phyloP scores from a whole-genome alignment of 768 basidiomycete species.

The Mycena metata region DNA sequence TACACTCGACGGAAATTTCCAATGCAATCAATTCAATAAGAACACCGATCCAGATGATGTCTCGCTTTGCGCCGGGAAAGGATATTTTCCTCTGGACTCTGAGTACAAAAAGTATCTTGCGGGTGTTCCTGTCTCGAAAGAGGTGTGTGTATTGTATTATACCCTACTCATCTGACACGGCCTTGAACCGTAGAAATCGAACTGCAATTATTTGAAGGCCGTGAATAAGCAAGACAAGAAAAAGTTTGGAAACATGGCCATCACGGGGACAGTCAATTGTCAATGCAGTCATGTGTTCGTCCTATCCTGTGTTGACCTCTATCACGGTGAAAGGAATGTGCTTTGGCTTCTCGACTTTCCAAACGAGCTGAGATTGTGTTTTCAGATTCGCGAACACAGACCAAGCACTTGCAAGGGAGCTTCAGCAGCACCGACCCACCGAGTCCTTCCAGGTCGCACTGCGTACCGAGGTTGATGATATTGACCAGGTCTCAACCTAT shows the following conservation, averaged over 20 bases:
- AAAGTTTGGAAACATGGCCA: slow-evolving; percentile 41
- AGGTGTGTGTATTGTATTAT: not conserved
- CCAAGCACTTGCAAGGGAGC: slow-evolving; percentile 26
- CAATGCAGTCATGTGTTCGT: slow-evolving; percentile 40
- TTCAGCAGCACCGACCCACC: slow-evolving; percentile 7
- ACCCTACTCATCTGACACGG: not conserved
- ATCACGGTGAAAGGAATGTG: slow-evolving; percentile 38
- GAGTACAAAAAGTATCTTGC: not conserved
- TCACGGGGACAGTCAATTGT: slow-evolving; percentile 40
- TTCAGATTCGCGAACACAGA: slow-evolving; percentile 35
- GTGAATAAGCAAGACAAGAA: slow-evolving; percentile 42
- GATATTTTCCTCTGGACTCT: not conserved
- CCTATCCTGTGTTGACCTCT: slow-evolving; percentile 36
- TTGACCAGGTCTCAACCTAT: slow-evolving; percentile 28
- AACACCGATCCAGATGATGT: slow-evolving; percentile 35
- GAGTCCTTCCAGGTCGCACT: not conserved
- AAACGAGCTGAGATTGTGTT: not conserved
- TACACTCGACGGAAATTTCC: slow-evolving; percentile 40
- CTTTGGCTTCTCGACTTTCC: not conserved
- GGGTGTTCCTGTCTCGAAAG: not conserved
- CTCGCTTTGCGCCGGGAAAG: slow-evolving; percentile 28
- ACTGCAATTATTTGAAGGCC: slow-evolving; percentile 41
- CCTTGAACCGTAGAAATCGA: too few species aligned
- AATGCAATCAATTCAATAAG: slow-evolving; percentile 37
- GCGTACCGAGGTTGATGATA: slow-evolving; percentile 5